These are phyloP conservation scores for Eucalyptus cloeziana DNA, from an alignment of 345 rosid species.

Conservation along the genomic window DNA sequence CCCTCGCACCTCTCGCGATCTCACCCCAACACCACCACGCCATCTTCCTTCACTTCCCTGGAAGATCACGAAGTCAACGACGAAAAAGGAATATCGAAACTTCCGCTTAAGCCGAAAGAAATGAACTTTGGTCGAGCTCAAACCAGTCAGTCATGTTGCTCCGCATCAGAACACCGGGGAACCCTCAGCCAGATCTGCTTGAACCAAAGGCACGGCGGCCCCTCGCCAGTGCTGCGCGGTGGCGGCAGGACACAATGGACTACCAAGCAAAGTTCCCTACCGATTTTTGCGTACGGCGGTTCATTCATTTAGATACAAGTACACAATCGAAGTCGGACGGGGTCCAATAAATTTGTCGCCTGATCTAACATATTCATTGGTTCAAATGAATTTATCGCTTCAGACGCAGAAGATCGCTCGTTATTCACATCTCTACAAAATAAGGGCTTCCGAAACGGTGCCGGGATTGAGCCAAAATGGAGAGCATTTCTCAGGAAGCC, in stretches of 20 bases:
- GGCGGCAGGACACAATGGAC: background rate
- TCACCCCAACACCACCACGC: background rate
- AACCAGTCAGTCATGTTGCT: background rate
- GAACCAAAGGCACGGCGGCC: background rate
- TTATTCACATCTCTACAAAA: background rate
- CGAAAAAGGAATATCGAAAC: background rate
- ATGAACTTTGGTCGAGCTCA: background rate
- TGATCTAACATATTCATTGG: background rate
- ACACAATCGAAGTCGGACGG: background rate
- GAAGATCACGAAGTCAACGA: background rate
- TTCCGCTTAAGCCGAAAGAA: background rate
- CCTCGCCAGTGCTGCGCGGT: background rate
- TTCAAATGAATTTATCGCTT: background rate
- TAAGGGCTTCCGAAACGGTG: background rate
- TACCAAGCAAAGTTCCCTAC: background rate
- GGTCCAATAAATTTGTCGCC: background rate
- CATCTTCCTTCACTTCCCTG: background rate
- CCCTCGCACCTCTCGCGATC: background rate
- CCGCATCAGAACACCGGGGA: background rate
- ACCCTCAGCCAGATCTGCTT: background rate
- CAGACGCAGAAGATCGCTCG: background rate
- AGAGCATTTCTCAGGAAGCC: background rate
- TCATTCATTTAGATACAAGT: background rate
- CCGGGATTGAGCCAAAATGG: background rate
- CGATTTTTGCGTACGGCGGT: background rate